These are phyloP conservation scores for Oryza rufipogon DNA, from an alignment of 176 grass and related monocot species.

Conservation along the genomic window DNA sequence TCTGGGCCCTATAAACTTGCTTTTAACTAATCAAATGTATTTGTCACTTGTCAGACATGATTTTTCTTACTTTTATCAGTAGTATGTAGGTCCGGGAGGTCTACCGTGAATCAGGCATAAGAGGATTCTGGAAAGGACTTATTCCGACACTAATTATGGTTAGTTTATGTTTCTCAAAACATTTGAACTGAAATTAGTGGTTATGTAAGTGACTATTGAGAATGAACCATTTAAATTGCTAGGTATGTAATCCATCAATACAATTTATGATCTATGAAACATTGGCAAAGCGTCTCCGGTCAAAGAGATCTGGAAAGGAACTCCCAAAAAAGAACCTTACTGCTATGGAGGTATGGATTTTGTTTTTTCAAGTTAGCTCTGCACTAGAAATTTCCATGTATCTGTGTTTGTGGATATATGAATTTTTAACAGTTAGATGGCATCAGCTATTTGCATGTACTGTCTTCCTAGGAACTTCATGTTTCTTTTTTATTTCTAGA, in stretches of 20 bases:
- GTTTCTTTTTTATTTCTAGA: slow-evolving; percentile 6
- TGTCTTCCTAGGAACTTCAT: slow-evolving; percentile 27
- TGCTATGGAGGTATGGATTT: slow-evolving; percentile 72
- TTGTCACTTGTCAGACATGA: neutral
- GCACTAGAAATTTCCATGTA: neutral
- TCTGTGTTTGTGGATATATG: slow-evolving; percentile 1
- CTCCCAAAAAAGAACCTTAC: slow-evolving; percentile 63
- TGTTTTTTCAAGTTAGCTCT: slow-evolving; percentile 1
- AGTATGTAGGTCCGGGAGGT: slow-evolving; percentile 75
- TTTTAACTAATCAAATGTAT: slow-evolving; percentile 43
- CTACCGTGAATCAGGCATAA: slow-evolving; percentile 75
- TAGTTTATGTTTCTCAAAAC: slow-evolving; percentile 40
- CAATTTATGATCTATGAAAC: slow-evolving; percentile 99
- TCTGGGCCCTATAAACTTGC: slow-evolving; percentile 1
- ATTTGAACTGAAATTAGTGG: slow-evolving; percentile 7
- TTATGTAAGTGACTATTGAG: slow-evolving; percentile 20
- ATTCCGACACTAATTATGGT: slow-evolving; percentile 98
- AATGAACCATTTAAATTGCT: slow-evolving; percentile 44
- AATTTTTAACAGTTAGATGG: neutral
- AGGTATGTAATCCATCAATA: slow-evolving; percentile 99
- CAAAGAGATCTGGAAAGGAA: slow-evolving; percentile 63
- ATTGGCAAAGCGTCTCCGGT: slow-evolving; percentile 66
- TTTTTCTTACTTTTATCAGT: slow-evolving; percentile 23
- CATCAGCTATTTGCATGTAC: neutral
- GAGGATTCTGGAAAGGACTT: slow-evolving; percentile 98